Evolutionary conservation across 495 filamentous ascomycete species (phyloP), one percentile per base, ranked within the genome.

Genomic region (Penicillium simplicissimum): DNA sequence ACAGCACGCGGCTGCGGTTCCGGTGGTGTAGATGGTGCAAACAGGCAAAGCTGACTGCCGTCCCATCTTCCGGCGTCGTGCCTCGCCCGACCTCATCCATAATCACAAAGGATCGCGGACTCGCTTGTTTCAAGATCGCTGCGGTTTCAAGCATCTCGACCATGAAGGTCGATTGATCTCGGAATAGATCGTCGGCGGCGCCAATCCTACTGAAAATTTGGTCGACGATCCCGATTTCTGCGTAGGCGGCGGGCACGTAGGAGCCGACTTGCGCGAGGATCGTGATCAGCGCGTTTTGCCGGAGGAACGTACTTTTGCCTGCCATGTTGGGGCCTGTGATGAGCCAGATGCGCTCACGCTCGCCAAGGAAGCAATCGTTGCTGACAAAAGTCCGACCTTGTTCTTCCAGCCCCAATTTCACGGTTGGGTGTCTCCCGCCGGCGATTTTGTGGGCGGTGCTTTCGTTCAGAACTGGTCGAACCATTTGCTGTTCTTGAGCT

Each of bases 311-410:
- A 70, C 88, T 92, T 76, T 98, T 98, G 33, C 95, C 95, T 7
- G 88, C 96, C 95, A 98, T 98, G 78, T 98, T 98, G n/a, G 96
- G 95, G 0, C 95, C 95, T 1, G 94, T 97, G 63, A 98, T 90
- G 28, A 98, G 83, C 89, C 91, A 94, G 43, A 93, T 82, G 4
- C 84, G 79, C 64, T 94, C 89, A 40, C 78, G 67, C 25, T 79
- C 81, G 19, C 88, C 89, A 15, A 97, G 74, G 45, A 90, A 81
- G 78, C 92, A 96, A 74, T 97, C 91, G 58, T 98, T 98, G 54
- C 86, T 82, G 33, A 90, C 88, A 67, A 98, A 98, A 3, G 78
- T 85, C 34, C 91, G 84, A 3, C 95, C 95, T 69, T 92, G 86
- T 55, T 90, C 87, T 59, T 85, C 81, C 0, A 98, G 81, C 0